Evolutionary conservation across 2,329 filamentous ascomycete species (phyloP).

Genomic region (Verticillium nonalfalfae): DNA sequence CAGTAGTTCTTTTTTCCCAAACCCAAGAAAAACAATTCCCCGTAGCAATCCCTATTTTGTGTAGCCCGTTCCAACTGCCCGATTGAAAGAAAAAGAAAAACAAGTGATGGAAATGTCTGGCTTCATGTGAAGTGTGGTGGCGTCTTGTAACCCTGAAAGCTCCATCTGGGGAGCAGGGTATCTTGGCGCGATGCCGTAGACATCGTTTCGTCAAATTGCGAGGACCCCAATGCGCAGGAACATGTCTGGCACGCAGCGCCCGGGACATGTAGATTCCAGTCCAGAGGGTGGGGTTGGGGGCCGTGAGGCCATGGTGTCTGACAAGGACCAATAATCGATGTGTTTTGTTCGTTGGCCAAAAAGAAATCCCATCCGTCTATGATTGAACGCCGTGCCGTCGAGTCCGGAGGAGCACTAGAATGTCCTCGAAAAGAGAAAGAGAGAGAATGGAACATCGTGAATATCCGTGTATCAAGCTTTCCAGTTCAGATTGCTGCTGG

Average conservation of each 20-base stretch:
- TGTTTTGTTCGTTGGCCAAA: not conserved
- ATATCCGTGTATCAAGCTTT: slow-evolving; percentile 8
- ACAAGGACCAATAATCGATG: not conserved
- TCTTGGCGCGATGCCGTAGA: not conserved
- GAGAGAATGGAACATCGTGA: not conserved
- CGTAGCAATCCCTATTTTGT: slow-evolving; percentile 9
- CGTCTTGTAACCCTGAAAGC: slow-evolving; percentile 1
- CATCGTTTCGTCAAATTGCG: not conserved
- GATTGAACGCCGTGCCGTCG: slow-evolving; percentile 1
- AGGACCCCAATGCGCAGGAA: not conserved
- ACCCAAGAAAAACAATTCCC: slow-evolving; percentile 2
- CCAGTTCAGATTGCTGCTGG: slow-evolving; percentile 23
- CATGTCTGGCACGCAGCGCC: not conserved
- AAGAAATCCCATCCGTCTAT: slow-evolving; percentile 1
- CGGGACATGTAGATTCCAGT: not conserved
- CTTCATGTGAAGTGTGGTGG: not conserved
- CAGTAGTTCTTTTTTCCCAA: slow-evolving; percentile 13
- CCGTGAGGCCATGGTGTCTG: not conserved
- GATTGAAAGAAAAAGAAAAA: not conserved
- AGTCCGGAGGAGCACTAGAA: not conserved
- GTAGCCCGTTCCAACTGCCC: slow-evolving; percentile 7
- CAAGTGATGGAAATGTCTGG: not conserved
- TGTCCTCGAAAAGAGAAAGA: not conserved
- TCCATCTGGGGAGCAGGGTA: slow-evolving; percentile 4
- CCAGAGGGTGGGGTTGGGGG: not conserved